Percentiles rank a stretch among this genome's conserved stretches.
Conservation (phyloP, 306 rosid species). For the Amphicarpaea edgeworthii region DNA sequence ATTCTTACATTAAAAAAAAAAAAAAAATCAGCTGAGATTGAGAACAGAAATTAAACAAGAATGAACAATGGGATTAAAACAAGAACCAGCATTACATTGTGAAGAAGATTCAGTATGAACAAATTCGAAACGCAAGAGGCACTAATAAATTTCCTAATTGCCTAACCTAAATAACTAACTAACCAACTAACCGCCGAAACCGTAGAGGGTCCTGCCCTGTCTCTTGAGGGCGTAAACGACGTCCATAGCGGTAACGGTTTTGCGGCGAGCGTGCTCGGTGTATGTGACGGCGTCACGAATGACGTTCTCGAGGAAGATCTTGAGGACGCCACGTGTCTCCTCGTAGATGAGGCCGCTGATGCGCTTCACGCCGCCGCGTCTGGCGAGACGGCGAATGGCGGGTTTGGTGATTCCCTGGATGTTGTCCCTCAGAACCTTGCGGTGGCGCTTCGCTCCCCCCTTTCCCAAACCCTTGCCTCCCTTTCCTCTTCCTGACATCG, state of each 20-base stretch:
- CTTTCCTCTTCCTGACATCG: conserved; percentile 13
- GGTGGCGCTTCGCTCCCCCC: not conserved
- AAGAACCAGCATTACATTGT: not conserved
- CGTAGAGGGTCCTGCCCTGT: conserved; percentile 19
- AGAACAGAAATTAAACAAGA: not conserved
- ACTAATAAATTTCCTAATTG: not conserved
- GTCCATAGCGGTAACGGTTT: not conserved
- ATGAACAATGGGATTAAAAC: not conserved
- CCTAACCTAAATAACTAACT: not conserved
- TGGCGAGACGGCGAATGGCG: not conserved
- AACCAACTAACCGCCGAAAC: conserved; percentile 25
- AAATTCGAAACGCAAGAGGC: not conserved
- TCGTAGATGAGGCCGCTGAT: conserved; percentile 10
- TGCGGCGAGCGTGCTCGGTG: conserved; percentile 10
- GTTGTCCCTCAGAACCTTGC: conserved; percentile 8
- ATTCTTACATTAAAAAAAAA: too few species aligned
- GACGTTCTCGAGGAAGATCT: conserved; percentile 14
- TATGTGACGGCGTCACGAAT: conserved; percentile 17
- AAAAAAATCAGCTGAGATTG: not conserved
- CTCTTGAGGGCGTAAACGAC: conserved; percentile 27
- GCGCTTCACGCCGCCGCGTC: conserved; percentile 3
- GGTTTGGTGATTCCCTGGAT: not conserved
- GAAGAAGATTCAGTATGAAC: not conserved
- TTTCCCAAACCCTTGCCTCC: conserved; percentile 14
- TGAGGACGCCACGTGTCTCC: conserved; percentile 11